Evolutionary conservation across 1,284 basidiomycete species (phyloP).

Genomic region (Pisolithus thermaeus): DNA sequence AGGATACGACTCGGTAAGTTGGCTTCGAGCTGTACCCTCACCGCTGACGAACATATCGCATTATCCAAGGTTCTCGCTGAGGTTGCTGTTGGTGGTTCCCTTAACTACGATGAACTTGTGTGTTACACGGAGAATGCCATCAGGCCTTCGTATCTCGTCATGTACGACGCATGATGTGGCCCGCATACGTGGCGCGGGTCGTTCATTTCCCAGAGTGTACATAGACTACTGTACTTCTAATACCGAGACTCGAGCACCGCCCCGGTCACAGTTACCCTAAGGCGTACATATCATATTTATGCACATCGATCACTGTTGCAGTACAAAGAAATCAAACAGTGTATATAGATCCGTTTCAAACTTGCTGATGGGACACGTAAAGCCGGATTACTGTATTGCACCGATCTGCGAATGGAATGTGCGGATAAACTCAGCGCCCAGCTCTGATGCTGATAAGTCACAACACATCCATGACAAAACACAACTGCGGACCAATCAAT

Average conservation of each 20-base stretch:
- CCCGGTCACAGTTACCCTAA: too few relatives aligned
- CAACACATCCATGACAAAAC: too few relatives aligned
- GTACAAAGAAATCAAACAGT: too few relatives aligned
- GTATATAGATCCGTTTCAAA: too few relatives aligned
- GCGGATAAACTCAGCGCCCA: too few relatives aligned
- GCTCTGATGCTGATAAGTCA: too few relatives aligned
- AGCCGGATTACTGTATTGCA: too few relatives aligned
- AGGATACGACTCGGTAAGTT: conserved; percentile 56
- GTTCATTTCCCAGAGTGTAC: not conserved
- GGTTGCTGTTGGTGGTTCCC: conserved; percentile 41
- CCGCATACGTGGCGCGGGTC: not conserved
- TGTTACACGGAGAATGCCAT: conserved; percentile 64
- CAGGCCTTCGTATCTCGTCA: conserved; percentile 55
- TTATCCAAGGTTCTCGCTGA: conserved; percentile 49
- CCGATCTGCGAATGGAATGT: too few relatives aligned
- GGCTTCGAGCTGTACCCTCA: not conserved
- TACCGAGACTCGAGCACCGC: not conserved
- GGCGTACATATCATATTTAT: too few relatives aligned
- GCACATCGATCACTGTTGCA: too few relatives aligned
- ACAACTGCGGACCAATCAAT: too few relatives aligned
- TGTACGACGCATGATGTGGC: conserved; percentile 43
- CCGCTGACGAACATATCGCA: conserved; percentile 4
- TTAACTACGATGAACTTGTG: conserved; percentile 61
- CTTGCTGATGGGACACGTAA: too few relatives aligned
- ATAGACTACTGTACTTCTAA: not conserved